A percentile compares a stretch with the other conserved stretches of the same genome.
phyloP scores from a whole-genome alignment of 1,284 basidiomycete genomes.

The Psilocybe mexicana region DNA sequence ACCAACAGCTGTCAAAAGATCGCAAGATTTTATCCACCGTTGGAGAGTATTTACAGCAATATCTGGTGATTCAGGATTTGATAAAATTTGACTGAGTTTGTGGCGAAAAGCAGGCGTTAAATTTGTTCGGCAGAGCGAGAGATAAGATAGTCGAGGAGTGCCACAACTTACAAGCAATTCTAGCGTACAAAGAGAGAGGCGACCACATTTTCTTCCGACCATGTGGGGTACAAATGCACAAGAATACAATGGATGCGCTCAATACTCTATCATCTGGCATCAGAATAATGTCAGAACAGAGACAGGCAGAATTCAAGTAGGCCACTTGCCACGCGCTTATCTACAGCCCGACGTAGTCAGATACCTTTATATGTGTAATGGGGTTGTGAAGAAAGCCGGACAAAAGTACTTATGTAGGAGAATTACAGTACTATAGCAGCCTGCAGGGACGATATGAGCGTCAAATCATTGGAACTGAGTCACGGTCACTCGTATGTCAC shows the following conservation, averaged over 20 bases:
- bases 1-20: not conserved
- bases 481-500: not conserved
- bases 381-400: no score
- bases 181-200: not conserved
- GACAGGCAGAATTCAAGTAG: no score
- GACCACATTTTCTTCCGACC: no score
- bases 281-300: no score
- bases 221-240: no score
- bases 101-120: not conserved
- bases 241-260: no score
- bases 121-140: conserved; percentile 3
- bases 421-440: no score
- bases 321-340: no score
- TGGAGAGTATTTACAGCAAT: not conserved
- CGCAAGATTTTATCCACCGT: not conserved
- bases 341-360: no score
- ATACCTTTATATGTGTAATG: no score
- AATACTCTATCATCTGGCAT: no score
- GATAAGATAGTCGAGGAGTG: not conserved
- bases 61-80: not conserved
- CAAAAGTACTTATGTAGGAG: no score
- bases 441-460: not conserved
- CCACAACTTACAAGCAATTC: not conserved
- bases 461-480: not conserved
- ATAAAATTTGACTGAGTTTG: not conserved